Percentiles rank a stretch among this genome's conserved stretches.
Evolutionary conservation across 306 rosid genomes (phyloP).

Genomic region (Vigna hirtella): DNA sequence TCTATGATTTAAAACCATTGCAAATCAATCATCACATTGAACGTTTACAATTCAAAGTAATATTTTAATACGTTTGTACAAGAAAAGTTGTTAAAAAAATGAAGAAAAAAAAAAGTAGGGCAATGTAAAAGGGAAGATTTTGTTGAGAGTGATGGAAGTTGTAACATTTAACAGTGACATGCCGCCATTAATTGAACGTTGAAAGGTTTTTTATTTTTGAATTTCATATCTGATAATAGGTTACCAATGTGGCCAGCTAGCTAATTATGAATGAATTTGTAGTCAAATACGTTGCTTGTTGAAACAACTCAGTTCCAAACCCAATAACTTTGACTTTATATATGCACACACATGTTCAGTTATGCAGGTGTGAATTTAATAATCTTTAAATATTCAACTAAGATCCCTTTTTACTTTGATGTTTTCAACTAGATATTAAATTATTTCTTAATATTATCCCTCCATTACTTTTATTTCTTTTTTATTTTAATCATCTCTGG

Average conservation of each 20-base stretch:
- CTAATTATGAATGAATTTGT: background rate
- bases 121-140: background rate
- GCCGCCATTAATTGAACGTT: conserved; percentile 44
- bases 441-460: background rate
- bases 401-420: background rate
- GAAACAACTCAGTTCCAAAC: background rate
- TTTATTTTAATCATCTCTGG: no score
- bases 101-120: background rate
- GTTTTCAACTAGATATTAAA: background rate
- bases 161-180: background rate
- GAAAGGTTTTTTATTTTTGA: background rate
- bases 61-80: no score
- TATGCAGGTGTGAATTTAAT: background rate
- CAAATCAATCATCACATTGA: background rate
- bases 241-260: background rate
- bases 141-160: background rate
- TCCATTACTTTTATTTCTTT: no score
- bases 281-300: conserved; percentile 30
- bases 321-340: conserved; percentile 29
- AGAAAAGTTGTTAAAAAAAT: background rate
- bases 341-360: background rate
- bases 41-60: background rate
- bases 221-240: background rate
- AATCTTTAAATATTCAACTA: background rate
- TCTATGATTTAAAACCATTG: background rate